Conservation (phyloP, 2,329 filamentous ascomycete genomes). For the Plectosphaerella cucumerina region DNA sequence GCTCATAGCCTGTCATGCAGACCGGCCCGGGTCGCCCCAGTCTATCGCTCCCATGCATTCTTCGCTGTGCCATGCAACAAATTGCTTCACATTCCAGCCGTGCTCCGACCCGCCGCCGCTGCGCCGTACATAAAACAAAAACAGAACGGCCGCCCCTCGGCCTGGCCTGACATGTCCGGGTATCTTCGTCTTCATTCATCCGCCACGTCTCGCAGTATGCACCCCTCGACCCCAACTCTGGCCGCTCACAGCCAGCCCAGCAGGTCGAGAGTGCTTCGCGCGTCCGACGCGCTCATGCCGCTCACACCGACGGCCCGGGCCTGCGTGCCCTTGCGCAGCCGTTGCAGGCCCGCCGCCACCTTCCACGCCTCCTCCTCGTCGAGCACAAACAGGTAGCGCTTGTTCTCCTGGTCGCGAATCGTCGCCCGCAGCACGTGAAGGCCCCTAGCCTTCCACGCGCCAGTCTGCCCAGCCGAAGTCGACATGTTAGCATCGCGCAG, state of each 20-base stretch:
- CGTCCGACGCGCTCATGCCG: conserved; percentile 50
- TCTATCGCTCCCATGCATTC: background rate
- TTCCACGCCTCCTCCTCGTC: conserved; percentile 66
- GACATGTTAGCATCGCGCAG: conserved; percentile 38
- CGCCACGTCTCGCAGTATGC: background rate
- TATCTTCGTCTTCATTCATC: background rate
- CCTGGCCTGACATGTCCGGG: background rate
- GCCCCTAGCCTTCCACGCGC: conserved; percentile 50
- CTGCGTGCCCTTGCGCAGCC: conserved; percentile 56
- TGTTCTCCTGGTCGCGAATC: conserved; percentile 62
- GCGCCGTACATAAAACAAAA: conserved; percentile 4
- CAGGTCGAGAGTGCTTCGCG: conserved; percentile 51
- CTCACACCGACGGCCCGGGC: conserved; percentile 56
- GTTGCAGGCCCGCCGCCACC: conserved; percentile 57
- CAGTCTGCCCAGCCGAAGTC: conserved; percentile 39
- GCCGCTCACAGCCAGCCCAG: conserved; percentile 44
- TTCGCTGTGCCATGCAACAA: conserved; percentile 15
- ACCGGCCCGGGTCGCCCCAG: background rate
- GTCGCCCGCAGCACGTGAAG: conserved; percentile 61
- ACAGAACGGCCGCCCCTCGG: background rate
- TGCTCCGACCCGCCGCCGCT: background rate
- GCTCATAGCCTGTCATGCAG: too few relatives aligned
- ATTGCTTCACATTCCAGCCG: conserved; percentile 9
- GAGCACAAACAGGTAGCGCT: conserved; percentile 62
- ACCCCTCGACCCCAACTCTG: conserved; percentile 3